phyloP scores from a whole-genome alignment of 202 grass and related monocot species.

The Saccharum hybrid region DNA sequence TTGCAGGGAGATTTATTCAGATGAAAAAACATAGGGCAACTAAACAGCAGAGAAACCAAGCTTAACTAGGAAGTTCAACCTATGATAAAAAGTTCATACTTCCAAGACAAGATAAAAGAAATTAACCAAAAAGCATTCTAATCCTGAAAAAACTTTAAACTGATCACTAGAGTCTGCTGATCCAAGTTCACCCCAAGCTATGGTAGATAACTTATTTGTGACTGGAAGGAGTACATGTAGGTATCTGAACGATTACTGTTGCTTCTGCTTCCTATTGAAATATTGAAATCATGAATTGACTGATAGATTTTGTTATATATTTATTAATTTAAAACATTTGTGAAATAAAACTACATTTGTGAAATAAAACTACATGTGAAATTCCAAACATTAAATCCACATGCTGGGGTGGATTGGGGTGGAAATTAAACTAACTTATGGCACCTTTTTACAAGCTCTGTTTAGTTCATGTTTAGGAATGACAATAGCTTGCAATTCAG shows the following conservation, averaged over 20 bases:
- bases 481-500: not conserved
- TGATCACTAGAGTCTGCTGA: not conserved
- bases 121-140: not conserved
- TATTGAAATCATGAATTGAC: not conserved
- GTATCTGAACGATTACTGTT: not conserved
- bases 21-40: not conserved
- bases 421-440: not conserved
- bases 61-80: not conserved
- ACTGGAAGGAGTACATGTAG: not conserved
- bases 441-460: not conserved
- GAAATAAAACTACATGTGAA: too few relatives aligned
- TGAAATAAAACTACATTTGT: not conserved
- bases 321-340: not conserved
- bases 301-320: too few relatives aligned
- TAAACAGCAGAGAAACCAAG: not conserved
- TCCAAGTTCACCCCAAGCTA: not conserved
- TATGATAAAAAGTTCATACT: not conserved
- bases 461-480: too few relatives aligned
- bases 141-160: not conserved
- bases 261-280: not conserved
- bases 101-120: not conserved
- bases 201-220: not conserved
- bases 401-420: not conserved
- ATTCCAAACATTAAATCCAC: not conserved
- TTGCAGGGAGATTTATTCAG: not conserved